A percentile compares a stretch with the other conserved stretches of the same genome.
These are phyloP conservation scores for Acer yangbiense DNA, from an alignment of 345 rosid genomes.

Conservation along the genomic window DNA sequence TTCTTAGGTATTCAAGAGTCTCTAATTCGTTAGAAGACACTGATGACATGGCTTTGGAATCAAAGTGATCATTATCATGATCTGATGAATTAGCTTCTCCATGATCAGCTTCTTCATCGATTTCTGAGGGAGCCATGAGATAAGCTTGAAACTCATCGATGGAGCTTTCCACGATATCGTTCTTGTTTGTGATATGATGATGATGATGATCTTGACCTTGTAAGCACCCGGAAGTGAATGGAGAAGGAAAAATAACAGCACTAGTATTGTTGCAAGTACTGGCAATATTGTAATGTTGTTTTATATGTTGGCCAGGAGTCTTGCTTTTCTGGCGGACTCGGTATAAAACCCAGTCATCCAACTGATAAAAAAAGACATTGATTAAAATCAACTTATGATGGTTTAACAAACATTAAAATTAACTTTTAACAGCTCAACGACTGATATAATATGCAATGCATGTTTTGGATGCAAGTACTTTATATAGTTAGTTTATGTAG, in stretches of 20 bases:
- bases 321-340: slow-evolving; percentile 33
- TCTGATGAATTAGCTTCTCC: background rate
- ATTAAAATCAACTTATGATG: too few relatives aligned
- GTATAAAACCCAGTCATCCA: slow-evolving; percentile 49
- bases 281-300: slow-evolving; percentile 7
- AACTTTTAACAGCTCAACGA: too few relatives aligned
- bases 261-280: background rate
- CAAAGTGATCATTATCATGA: too few relatives aligned
- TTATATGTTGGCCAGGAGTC: background rate
- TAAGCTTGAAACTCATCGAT: slow-evolving; percentile 19
- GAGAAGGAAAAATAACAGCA: background rate
- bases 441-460: too few relatives aligned
- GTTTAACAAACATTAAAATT: too few relatives aligned
- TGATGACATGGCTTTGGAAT: background rate
- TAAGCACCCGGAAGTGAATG: slow-evolving; percentile 20
- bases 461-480: too few relatives aligned
- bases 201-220: slow-evolving; percentile 28
- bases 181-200: background rate
- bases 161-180: background rate
- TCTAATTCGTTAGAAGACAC: slow-evolving; percentile 13
- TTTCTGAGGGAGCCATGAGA: slow-evolving; percentile 22
- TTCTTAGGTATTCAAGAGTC: slow-evolving; percentile 31
- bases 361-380: slow-evolving; percentile 16
- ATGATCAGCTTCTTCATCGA: slow-evolving; percentile 20
- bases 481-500: too few relatives aligned